A percentile compares a stretch with the other conserved stretches of the same genome.
Evolutionary conservation across 495 filamentous ascomycete genomes (phyloP).

Genomic region (Aspergillus indologenus): DNA sequence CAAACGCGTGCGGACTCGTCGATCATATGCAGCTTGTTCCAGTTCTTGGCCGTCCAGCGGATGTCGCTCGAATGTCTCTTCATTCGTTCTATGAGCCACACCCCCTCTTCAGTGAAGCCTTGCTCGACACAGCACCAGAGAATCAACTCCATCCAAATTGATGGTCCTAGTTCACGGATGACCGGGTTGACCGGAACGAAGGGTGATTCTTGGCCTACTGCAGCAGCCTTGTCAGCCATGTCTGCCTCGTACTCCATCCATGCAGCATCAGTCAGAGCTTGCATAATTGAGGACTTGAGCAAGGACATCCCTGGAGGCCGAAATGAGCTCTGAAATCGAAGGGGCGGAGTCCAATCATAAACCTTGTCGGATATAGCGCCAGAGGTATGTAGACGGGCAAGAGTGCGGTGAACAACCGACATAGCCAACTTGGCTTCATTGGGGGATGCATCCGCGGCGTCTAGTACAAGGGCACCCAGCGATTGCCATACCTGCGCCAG

Average conservation of each 20-base stretch:
- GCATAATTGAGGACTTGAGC: conserved; percentile 57
- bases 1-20: conserved; percentile 25
- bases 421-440: conserved; percentile 46
- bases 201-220: conserved; percentile 50
- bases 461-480: conserved; percentile 54
- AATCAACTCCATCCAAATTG: conserved; percentile 65
- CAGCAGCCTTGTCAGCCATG: conserved; percentile 40
- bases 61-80: conserved; percentile 25
- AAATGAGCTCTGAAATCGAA: conserved; percentile 34
- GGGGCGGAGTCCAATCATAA: conserved; percentile 45
- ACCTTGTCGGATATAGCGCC: conserved; percentile 56
- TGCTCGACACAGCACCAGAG: conserved; percentile 67
- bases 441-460: conserved; percentile 43
- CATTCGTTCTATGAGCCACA: conserved; percentile 46
- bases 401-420: conserved; percentile 54
- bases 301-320: conserved; percentile 58
- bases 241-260: conserved; percentile 52
- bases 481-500: conserved; percentile 38
- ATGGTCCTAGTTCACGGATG: conserved; percentile 52
- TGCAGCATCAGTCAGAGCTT: conserved; percentile 59
- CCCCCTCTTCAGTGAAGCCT: conserved; percentile 53
- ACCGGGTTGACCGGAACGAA: conserved; percentile 48
- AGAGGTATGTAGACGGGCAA: conserved; percentile 59
- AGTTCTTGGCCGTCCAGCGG: conserved; percentile 41
- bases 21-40: conserved; percentile 41